Evolutionary conservation across 2,329 filamentous ascomycete genomes (phyloP), one percentile per base, ranked within the genome.

Genomic region (Phaeosphaeriaceae sp.): DNA sequence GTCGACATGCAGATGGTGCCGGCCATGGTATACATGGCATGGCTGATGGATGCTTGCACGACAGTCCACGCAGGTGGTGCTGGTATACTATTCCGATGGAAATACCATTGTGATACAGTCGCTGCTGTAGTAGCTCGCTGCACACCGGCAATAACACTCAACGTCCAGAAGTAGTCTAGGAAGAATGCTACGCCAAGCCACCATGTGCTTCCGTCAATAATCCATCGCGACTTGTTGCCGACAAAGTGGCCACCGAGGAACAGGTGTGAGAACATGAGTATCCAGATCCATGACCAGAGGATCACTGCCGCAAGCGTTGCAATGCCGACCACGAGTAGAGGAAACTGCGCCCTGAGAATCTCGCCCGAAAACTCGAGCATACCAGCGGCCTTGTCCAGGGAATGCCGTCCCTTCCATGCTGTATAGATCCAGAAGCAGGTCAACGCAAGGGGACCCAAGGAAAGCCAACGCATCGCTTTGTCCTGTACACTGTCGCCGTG

Each of bases 41-140:
- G 94, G 41, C 81, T 80, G 36, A 96, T 79, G 12, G 92, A 93
- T 6, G 92, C 93, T 53, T 84, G 80, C 20, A 97, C 91, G 39
- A 97, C 88, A 46, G 92, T 87, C 48, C 83, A 81, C 1, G 91
- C 92, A 0, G 90, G 86, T 2, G 92, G 87, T 7, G 87, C 81
- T 4, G 93, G 91, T 9, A 87, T 83, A 4, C 87, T 86, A 63
- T 95, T 89, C 55, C 94, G 90, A 74, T 97, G 93, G 74, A 97
- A 99, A 75, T 99, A 99, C 94, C 94, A 99, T 74, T 99, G 94
- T 33, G 91, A 96, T 18, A 97, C 93, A 0, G 93, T 96, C 9
- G 94, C 94, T 18, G 92, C 93, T 12, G 93, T 96, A 13, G 92
- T 94, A 17, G 90, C 87, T 50, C 94, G 87, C 72, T 99, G 93